Evolutionary conservation across 768 basidiomycete genomes (phyloP).

Genomic region (Asterophora lycoperdoides): DNA sequence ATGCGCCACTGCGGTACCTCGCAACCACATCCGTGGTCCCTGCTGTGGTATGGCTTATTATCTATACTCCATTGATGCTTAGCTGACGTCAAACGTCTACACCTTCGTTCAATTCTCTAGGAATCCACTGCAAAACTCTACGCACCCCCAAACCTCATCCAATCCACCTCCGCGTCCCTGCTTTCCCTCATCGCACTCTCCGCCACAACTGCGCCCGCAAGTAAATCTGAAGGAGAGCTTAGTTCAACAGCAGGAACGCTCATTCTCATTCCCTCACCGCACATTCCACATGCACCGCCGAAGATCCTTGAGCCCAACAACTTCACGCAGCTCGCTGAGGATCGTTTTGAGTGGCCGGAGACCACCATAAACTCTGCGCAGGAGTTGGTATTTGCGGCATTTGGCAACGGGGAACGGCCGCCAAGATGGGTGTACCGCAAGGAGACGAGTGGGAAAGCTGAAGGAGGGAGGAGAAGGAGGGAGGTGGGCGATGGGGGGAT

Average conservation of each 20-base stretch:
- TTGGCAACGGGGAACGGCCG: slow-evolving; percentile 25
- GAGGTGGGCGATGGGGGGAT: slow-evolving; percentile 47
- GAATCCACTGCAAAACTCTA: slow-evolving; percentile 34
- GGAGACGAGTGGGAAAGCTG: background rate
- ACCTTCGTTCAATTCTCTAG: slow-evolving; percentile 19
- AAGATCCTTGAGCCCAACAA: slow-evolving; percentile 31
- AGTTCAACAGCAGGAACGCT: slow-evolving; percentile 24
- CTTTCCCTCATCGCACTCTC: slow-evolving; percentile 30
- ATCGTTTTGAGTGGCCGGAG: slow-evolving; percentile 33
- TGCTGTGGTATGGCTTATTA: slow-evolving; percentile 16
- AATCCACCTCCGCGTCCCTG: slow-evolving; percentile 51
- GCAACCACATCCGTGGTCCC: slow-evolving; percentile 22
- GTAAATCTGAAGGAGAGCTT: no score
- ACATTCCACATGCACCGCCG: slow-evolving; percentile 39
- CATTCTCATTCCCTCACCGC: slow-evolving; percentile 47
- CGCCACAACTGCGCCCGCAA: no score
- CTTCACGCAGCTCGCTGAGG: slow-evolving; percentile 29
- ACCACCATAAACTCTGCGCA: slow-evolving; percentile 32
- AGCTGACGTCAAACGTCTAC: no score
- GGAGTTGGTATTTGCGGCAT: slow-evolving; percentile 28
- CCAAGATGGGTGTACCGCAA: slow-evolving; percentile 16
- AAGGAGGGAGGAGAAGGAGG: slow-evolving; percentile 15
- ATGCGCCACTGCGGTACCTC: slow-evolving; percentile 54
- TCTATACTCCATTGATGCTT: no score
- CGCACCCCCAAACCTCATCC: slow-evolving; percentile 54